phyloP scores from a whole-genome alignment of 140 eudicot species.

The Oenanthe javanica region DNA sequence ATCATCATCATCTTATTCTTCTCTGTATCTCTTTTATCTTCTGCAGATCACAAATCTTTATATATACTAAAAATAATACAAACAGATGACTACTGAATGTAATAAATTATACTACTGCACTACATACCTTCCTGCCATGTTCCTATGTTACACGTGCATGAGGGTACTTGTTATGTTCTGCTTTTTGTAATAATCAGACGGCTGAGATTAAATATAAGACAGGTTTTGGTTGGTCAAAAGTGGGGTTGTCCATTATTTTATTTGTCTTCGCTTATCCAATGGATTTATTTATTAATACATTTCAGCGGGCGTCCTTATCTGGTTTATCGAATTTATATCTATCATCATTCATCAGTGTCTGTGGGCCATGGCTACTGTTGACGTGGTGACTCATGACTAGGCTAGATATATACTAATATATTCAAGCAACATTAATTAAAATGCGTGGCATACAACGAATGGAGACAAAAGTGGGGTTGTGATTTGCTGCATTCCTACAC shows the following conservation, averaged over 20 bases:
- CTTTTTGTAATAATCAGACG: background rate
- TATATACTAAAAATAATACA: background rate
- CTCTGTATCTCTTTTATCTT: background rate
- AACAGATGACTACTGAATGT: background rate
- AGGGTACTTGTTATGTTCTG: background rate
- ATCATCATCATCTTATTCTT: background rate
- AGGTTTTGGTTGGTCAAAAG: background rate
- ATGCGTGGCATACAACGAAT: background rate
- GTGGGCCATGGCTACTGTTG: background rate
- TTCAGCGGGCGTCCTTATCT: slow-evolving; percentile 7
- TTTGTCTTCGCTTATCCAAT: background rate
- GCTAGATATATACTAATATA: background rate
- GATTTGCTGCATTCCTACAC: background rate
- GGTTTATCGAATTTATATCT: background rate
- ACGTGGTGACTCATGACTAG: background rate
- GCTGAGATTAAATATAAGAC: background rate
- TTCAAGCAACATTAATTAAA: background rate
- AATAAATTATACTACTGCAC: background rate
- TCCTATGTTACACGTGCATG: background rate
- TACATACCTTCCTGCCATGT: background rate
- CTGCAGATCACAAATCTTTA: background rate
- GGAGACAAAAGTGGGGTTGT: background rate
- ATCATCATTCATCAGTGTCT: background rate
- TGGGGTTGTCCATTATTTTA: background rate
- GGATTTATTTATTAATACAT: background rate